phyloP scores from a whole-genome alignment of 208 protist species.

The Leishmania tropica region DNA sequence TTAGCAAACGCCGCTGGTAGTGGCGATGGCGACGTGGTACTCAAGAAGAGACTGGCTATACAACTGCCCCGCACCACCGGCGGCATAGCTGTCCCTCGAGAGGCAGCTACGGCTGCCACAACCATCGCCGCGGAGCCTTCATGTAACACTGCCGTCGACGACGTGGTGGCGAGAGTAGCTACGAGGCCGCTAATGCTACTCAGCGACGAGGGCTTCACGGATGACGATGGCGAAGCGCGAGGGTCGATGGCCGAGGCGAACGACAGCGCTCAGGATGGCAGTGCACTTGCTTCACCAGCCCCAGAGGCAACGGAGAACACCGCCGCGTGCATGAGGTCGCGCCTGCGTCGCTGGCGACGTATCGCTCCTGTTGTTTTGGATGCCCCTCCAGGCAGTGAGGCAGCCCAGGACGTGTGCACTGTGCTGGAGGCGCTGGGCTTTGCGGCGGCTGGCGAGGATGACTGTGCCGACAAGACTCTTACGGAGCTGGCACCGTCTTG shows the following conservation, averaged over 20 bases:
- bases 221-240: neutral
- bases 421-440: slow-evolving; percentile 24
- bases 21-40: neutral
- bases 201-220: neutral
- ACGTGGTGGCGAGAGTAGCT: neutral
- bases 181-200: slow-evolving; percentile 2
- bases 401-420: slow-evolving; percentile 1
- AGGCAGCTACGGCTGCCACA: neutral
- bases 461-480: neutral
- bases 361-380: slow-evolving; percentile 18
- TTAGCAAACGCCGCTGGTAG: neutral
- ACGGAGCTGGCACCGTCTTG: neutral
- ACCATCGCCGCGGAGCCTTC: neutral
- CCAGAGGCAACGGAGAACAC: neutral
- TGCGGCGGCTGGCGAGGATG: neutral
- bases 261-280: neutral
- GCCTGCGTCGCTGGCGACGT: slow-evolving; percentile 16
- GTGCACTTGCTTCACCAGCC: neutral
- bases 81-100: neutral
- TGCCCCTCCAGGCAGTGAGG: slow-evolving; percentile 16
- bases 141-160: neutral
- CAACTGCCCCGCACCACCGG: neutral
- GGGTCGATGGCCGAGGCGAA: neutral
- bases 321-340: neutral
- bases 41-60: neutral